Evolutionary conservation across 2,329 filamentous ascomycete genomes (phyloP), one percentile per base, ranked within the genome.

Genomic region (Atkinsonella texensis): DNA sequence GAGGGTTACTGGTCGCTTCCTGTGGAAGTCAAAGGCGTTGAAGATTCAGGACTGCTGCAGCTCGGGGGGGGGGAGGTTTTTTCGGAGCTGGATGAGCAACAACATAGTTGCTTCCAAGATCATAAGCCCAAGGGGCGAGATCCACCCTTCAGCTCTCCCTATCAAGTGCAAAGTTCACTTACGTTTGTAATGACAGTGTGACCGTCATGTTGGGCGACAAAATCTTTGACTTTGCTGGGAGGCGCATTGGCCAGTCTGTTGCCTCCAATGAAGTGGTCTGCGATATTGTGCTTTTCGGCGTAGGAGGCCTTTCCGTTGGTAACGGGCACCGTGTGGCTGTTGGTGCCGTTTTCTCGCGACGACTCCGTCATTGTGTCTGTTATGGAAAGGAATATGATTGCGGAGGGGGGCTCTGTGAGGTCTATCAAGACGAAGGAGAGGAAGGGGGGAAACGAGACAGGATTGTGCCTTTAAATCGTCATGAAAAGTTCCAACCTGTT

Each of bases 131-230:
- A 43, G 32, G 12, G 28, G 4, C 39, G 4, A 9, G 15, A 12
- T 49, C 9, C 23, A 31, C 40, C 13, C 20, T 9, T 13, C 18
- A 10, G 9, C 17, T 9, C 13, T 8, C 10, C 9, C 15, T 12
- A 31, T 17, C 5, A 18, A 13, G 11, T 8, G 10, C 17, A 33
- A 4, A 41, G 23, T 11, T 10, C 45, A 70, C 89, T 77, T 71
- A 97, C 93, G 68, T 90, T 97, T 64, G 89, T 95, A 67, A 98
- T 98, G 69, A 97, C 91, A 18, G 93, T 97, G 77, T 98, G 93
- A 55, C 93, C 93, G 64, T 90, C 87, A 70, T 95, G 79, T 54
- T 79, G 76, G 49, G 87, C 81, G 46, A 98, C 91, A 73, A 97
- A 98, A 70, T 98, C 91, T 79, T 95, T 97, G 56, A 98, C 88